Evolutionary conservation across 306 rosid species (phyloP).

Genomic region (Luffa aegyptiaca): DNA sequence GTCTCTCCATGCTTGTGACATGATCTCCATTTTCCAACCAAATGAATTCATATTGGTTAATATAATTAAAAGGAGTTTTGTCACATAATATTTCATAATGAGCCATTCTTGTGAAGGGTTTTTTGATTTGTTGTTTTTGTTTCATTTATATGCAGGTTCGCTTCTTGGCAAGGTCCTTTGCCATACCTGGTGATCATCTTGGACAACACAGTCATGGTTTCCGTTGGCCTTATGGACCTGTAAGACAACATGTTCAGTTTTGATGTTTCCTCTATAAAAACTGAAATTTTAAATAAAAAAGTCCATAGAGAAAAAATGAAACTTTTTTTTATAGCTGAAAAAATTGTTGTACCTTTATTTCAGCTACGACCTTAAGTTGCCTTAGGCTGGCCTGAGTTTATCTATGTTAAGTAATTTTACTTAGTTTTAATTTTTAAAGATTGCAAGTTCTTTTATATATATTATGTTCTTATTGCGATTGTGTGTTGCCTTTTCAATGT

Average conservation of each 20-base stretch:
- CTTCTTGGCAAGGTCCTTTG: slow-evolving; percentile 88
- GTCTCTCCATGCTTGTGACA: neutral
- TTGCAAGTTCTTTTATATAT: neutral
- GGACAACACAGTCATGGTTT: slow-evolving; percentile 97
- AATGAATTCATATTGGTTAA: neutral
- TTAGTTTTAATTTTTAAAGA: neutral
- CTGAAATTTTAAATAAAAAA: neutral
- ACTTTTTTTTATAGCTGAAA: neutral
- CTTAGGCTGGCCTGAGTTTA: neutral
- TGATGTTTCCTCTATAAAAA: neutral
- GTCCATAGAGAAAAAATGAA: neutral
- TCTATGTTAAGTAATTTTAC: neutral
- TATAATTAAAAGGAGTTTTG: neutral
- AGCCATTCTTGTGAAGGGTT: neutral
- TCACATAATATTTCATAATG: neutral
- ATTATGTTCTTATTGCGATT: neutral
- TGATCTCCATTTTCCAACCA: neutral
- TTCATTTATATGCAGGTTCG: slow-evolving; percentile 52
- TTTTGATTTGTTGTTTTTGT: neutral
- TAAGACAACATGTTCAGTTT: slow-evolving; percentile 23
- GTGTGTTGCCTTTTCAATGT: neutral
- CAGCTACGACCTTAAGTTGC: neutral
- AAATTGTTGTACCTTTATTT: neutral
- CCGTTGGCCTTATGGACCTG: slow-evolving; percentile 98
- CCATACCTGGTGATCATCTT: slow-evolving; percentile 84